phyloP scores from a whole-genome alignment of 2,329 filamentous ascomycete genomes.

The Arachnopeziza araneosa region DNA sequence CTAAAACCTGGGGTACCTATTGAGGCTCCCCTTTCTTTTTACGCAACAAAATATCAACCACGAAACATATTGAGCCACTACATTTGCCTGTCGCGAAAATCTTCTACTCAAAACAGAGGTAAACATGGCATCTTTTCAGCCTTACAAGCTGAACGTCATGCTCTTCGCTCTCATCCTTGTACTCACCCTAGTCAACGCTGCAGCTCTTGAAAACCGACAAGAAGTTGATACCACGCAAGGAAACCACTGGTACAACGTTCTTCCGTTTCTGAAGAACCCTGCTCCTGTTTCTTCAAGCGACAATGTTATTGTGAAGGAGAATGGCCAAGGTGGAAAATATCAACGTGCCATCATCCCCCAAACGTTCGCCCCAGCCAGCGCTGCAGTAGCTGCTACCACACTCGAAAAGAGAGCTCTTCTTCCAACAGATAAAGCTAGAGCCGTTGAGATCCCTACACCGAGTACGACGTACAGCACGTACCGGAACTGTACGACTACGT shows the following conservation, averaged over 20 bases:
- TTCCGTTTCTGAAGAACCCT: neutral
- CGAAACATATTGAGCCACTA: neutral
- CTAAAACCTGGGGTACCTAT: neutral
- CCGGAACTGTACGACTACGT: neutral
- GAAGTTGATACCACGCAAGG: neutral
- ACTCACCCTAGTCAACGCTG: neutral
- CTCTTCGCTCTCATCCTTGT: neutral
- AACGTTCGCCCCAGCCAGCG: neutral
- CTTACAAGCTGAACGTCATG: neutral
- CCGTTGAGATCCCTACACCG: too few relatives aligned
- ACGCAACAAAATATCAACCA: neutral
- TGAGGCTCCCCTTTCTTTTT: neutral
- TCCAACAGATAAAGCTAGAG: neutral
- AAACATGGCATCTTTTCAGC: neutral
- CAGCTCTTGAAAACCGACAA: neutral
- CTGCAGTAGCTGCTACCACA: too few relatives aligned
- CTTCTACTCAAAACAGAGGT: neutral
- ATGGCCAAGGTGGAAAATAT: neutral
- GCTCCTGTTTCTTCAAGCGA: neutral
- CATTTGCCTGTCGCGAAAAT: neutral
- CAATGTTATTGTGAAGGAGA: neutral
- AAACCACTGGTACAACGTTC: neutral
- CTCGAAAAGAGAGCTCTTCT: neutral
- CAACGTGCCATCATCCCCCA: neutral
- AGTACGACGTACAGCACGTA: neutral